phyloP scores from a whole-genome alignment of 768 basidiomycete species.

The Kwoniella sp. region DNA sequence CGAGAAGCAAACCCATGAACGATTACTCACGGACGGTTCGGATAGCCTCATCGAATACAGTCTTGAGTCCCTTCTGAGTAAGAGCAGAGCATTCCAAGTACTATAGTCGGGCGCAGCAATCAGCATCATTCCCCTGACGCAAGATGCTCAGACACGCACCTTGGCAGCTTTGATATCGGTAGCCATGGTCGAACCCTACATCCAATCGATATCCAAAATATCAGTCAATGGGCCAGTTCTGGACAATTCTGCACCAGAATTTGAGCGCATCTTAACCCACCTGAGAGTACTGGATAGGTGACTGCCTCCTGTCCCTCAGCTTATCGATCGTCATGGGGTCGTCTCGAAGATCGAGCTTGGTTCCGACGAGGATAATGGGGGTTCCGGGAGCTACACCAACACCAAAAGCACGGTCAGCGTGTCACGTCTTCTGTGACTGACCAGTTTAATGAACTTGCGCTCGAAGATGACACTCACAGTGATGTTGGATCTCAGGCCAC shows the following conservation, averaged over 20 bases:
- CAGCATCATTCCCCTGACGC: no score
- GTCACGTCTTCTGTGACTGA: neutral
- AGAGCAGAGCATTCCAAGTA: slow-evolving; percentile 54
- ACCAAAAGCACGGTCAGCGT: neutral
- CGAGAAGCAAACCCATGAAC: no score
- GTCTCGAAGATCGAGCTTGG: slow-evolving; percentile 85
- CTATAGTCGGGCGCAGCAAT: slow-evolving; percentile 19
- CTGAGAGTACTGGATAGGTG: slow-evolving; percentile 50
- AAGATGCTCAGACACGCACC: slow-evolving; percentile 28
- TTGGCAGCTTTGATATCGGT: slow-evolving; percentile 51
- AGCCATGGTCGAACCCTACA: slow-evolving; percentile 44
- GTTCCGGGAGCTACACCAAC: slow-evolving; percentile 72
- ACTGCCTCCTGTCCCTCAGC: slow-evolving; percentile 52
- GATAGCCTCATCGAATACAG: slow-evolving; percentile 57
- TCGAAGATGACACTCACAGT: slow-evolving; percentile 55
- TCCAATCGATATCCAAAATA: neutral
- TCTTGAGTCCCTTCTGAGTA: slow-evolving; percentile 56
- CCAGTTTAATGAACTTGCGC: neutral
- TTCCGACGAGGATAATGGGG: slow-evolving; percentile 86
- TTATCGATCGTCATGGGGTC: slow-evolving; percentile 74
- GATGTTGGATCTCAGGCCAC: slow-evolving; percentile 82
- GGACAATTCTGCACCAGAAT: neutral
- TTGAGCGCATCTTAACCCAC: slow-evolving; percentile 18
- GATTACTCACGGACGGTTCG: slow-evolving; percentile 49
- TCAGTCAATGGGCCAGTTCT: neutral